These are phyloP conservation scores for Apiospora arundinis DNA, from an alignment of 2,329 filamentous ascomycete species.

Conservation along the genomic window DNA sequence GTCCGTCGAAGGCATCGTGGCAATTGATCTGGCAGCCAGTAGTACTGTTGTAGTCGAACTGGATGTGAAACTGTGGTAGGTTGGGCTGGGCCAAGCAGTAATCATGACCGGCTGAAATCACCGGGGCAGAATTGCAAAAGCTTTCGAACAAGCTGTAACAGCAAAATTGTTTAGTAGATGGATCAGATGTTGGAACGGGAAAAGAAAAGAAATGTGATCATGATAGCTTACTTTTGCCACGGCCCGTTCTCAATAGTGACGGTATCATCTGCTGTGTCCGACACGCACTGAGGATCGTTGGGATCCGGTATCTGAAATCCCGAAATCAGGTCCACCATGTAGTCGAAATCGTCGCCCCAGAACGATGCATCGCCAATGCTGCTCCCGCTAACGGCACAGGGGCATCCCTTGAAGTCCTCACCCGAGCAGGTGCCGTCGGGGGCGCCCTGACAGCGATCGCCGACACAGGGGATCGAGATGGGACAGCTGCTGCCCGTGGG, in stretches of 20 bases:
- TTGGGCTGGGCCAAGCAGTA: too few species aligned
- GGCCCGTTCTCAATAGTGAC: too few species aligned
- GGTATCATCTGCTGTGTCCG: not conserved
- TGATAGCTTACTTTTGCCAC: not conserved
- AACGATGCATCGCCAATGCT: not conserved
- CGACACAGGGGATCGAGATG: not conserved
- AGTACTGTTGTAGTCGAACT: not conserved
- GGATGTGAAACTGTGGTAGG: not conserved
- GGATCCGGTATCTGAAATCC: not conserved
- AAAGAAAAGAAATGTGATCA: not conserved
- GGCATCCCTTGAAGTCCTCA: not conserved
- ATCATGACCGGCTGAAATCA: not conserved
- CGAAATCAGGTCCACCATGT: not conserved
- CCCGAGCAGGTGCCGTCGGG: not conserved
- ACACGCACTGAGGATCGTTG: not conserved
- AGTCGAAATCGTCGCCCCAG: not conserved
- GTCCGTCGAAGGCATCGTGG: not conserved
- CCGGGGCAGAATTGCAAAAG: not conserved
- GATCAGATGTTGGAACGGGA: not conserved
- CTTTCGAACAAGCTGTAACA: not conserved
- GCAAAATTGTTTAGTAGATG: not conserved
- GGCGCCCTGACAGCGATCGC: not conserved
- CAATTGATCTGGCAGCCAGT: not conserved
- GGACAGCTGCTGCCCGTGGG: not conserved
- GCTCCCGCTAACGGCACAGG: not conserved